Evolutionary conservation across 306 rosid species (phyloP).

Genomic region (Calophaca sinica): DNA sequence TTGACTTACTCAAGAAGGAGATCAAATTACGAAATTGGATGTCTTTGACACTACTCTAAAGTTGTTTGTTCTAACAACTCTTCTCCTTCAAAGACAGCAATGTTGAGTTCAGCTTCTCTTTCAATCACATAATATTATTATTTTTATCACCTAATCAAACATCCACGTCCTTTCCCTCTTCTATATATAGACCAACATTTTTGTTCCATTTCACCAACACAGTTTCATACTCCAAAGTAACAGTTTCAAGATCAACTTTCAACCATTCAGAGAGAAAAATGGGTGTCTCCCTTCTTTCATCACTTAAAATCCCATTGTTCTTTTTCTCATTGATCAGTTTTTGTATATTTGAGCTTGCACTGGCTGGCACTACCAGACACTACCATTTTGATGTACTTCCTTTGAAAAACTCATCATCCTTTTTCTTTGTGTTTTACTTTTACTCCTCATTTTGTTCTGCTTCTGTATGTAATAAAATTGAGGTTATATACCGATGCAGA

Average conservation of each 20-base stretch:
- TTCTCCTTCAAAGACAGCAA: constrained; percentile 19
- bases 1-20: constrained; percentile 65
- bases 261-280: constrained; percentile 36
- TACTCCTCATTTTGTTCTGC: neutral
- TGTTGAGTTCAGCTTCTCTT: constrained; percentile 29
- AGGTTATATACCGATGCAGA: constrained; percentile 41
- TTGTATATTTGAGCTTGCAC: constrained; percentile 46
- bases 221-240: constrained; percentile 20
- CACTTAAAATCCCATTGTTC: constrained; percentile 8
- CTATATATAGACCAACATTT: constrained; percentile 44
- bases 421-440: neutral
- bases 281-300: constrained; percentile 43
- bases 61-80: constrained; percentile 71
- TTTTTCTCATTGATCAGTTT: constrained; percentile 41
- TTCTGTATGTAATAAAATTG: neutral
- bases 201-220: constrained; percentile 30
- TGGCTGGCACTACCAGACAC: constrained; percentile 66
- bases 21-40: constrained; percentile 52
- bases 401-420: neutral
- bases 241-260: neutral
- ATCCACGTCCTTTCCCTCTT: constrained; percentile 5
- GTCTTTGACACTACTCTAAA: constrained; percentile 74
- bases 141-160: constrained; percentile 21
- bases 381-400: constrained; percentile 63
- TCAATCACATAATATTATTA: constrained; percentile 31